Base-by-base conservation (phyloP, 345 rosid species). In the Brassica cretica region DNA sequence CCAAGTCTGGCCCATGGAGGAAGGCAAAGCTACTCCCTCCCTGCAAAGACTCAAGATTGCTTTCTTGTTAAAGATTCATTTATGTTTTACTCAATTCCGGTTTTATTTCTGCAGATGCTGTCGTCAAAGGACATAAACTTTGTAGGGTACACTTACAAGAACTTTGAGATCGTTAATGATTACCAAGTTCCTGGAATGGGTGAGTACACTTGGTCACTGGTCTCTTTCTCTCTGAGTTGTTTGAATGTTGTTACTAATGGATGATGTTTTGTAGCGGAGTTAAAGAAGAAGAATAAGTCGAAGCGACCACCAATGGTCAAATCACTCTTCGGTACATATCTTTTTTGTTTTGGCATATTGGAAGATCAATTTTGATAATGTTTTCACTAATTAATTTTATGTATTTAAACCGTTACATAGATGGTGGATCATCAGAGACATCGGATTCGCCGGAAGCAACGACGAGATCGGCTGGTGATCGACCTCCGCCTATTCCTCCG, bases 121-220 rank as follows among this genome's bases (percentile, higher is more conserved):
- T 89, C 96, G 3, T 89, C 98, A 0, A 89, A 91, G 80, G 96
- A 91, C 78, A 70, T 91, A 27, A 91, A 93, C 81, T 93, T 93
- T 72, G 91, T 91, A 80, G 94, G 98, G 70, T 93, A 91, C 77
- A 93, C 98, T 1, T 91, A 89, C 82, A 93, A 93, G 87, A 93
- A 93, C 81, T 91, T 91, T 55, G 96, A 93, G 83, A 89, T 93
- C 62, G 93, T 91, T 77, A 87, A 93, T 80, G 96, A 89, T 84
- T 91, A 91, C 81, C 96, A 89, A 87, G 92, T 89, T 64, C 94
- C 94, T 73, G 93, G 97, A 73, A 93, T 93, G 85, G 94, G 97
- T 91, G 87, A 76, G 49, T 25, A 51, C 15, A 59, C 21, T 64
- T 72, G 49, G 63, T 33, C 71, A 64, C 65, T 67, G 30, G 8